A percentile compares a stretch with the other conserved stretches of the same genome.
These are phyloP conservation scores for Cladophialophora chaetospira DNA, from an alignment of 2,329 filamentous ascomycete genomes.

Conservation along the genomic window DNA sequence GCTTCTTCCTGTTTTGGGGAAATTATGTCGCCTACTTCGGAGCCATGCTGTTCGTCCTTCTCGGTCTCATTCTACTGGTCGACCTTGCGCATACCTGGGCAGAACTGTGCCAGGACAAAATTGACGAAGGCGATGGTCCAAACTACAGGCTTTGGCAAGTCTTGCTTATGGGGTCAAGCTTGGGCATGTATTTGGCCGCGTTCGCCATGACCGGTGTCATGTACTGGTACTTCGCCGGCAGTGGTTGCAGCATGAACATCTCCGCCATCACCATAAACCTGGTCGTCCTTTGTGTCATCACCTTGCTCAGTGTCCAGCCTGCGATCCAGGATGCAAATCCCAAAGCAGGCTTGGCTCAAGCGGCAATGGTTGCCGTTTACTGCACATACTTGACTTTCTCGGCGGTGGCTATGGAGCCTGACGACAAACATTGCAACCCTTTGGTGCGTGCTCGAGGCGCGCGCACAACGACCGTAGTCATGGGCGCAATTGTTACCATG, in stretches of 20 bases:
- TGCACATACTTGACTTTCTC: slow-evolving; percentile 99
- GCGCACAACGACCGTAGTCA: slow-evolving; percentile 83
- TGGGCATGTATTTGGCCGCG: slow-evolving; percentile 90
- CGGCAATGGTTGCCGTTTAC: slow-evolving; percentile 95
- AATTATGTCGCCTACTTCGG: slow-evolving; percentile 88
- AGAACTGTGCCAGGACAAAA: slow-evolving; percentile 91
- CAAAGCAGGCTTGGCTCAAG: slow-evolving; percentile 92
- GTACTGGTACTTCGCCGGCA: slow-evolving; percentile 90
- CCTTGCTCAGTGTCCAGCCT: slow-evolving; percentile 84
- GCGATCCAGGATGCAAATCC: slow-evolving; percentile 88
- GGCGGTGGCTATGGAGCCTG: slow-evolving; percentile 97
- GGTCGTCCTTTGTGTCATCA: slow-evolving; percentile 76
- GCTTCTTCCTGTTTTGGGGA: slow-evolving; percentile 93
- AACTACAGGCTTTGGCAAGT: slow-evolving; percentile 80
- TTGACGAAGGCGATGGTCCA: slow-evolving; percentile 62
- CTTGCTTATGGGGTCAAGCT: slow-evolving; percentile 84
- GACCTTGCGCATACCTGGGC: slow-evolving; percentile 97
- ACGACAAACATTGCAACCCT: slow-evolving; percentile 92
- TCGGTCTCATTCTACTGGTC: slow-evolving; percentile 88
- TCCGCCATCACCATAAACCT: slow-evolving; percentile 93
- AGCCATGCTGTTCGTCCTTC: slow-evolving; percentile 89
- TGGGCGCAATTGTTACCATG: slow-evolving; percentile 95
- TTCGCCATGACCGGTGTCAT: slow-evolving; percentile 94
- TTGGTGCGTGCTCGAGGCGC: slow-evolving; percentile 81
- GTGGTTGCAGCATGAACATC: slow-evolving; percentile 92